Conservation (phyloP, 441 rosid genomes). For the Pelargonium citronellum region DNA sequence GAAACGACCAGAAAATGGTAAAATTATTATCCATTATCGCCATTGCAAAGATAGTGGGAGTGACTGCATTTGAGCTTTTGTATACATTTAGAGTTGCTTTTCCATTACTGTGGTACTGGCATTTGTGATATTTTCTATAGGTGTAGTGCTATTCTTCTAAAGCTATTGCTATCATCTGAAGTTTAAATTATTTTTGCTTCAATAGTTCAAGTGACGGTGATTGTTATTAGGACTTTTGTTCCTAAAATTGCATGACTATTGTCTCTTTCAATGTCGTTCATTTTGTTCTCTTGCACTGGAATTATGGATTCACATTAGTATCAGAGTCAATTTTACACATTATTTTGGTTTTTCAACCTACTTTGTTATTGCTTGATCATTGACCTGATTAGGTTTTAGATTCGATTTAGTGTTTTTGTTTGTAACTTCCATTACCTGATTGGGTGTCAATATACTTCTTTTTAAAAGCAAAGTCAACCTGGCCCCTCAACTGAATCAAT, state of each 20-base stretch:
- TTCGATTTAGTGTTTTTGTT: not conserved
- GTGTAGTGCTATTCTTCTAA: not conserved
- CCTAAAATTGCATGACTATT: not conserved
- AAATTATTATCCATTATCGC: not conserved
- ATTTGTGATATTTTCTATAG: not conserved
- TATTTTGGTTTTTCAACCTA: too few relatives aligned
- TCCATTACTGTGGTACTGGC: not conserved
- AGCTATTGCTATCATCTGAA: not conserved
- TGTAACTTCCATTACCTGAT: not conserved
- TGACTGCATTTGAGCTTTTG: not conserved
- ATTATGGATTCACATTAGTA: not conserved
- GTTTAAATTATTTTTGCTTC: not conserved
- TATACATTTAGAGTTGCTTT: not conserved
- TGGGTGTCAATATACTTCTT: not conserved
- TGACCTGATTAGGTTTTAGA: too few relatives aligned
- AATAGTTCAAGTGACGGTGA: not conserved
- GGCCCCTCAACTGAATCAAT: not conserved
- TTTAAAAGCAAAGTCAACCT: not conserved
- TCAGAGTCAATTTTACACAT: not conserved
- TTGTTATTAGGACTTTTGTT: not conserved
- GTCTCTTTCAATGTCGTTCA: not conserved
- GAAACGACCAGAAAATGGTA: not conserved
- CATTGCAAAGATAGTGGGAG: constrained; percentile 4
- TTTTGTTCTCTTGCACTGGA: not conserved
- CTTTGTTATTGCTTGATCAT: too few relatives aligned